phyloP scores from a whole-genome alignment of 2,329 filamentous ascomycete species.

The Berkeleyomyces rouxiae region DNA sequence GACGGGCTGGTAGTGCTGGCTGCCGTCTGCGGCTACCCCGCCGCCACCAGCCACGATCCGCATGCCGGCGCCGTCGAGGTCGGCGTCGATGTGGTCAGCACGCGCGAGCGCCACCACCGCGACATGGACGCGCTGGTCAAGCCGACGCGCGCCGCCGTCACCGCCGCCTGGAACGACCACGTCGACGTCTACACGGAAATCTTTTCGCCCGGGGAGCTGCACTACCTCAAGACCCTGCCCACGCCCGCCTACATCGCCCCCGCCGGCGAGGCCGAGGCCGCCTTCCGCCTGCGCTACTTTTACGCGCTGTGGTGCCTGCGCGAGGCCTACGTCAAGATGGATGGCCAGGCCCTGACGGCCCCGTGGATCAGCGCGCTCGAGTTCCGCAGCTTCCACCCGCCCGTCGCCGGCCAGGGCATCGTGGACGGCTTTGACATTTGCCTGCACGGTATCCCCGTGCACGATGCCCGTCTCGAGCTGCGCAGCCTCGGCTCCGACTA shows the following conservation, averaged over 20 bases:
- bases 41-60: constrained; percentile 7
- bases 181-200: constrained; percentile 59
- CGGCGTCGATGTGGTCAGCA: constrained; percentile 63
- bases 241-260: not conserved
- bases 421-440: constrained; percentile 7
- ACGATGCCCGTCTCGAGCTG: constrained; percentile 10
- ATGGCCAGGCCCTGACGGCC: constrained; percentile 59
- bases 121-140: constrained; percentile 37
- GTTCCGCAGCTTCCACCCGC: constrained; percentile 46
- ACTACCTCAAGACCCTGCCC: constrained; percentile 37
- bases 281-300: constrained; percentile 50
- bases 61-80: constrained; percentile 27
- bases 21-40: constrained; percentile 27
- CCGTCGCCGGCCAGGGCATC: constrained; percentile 20
- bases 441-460: not conserved
- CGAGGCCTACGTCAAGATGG: constrained; percentile 72
- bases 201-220: constrained; percentile 44
- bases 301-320: constrained; percentile 67
- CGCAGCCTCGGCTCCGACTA: constrained; percentile 6
- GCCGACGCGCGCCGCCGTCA: constrained; percentile 20
- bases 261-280: constrained; percentile 17
- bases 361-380: constrained; percentile 55
- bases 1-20: constrained; percentile 55
- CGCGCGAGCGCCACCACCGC: constrained; percentile 48
- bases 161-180: constrained; percentile 47